Conservation (phyloP, 768 basidiomycete species). For the Pholiota conissans region DNA sequence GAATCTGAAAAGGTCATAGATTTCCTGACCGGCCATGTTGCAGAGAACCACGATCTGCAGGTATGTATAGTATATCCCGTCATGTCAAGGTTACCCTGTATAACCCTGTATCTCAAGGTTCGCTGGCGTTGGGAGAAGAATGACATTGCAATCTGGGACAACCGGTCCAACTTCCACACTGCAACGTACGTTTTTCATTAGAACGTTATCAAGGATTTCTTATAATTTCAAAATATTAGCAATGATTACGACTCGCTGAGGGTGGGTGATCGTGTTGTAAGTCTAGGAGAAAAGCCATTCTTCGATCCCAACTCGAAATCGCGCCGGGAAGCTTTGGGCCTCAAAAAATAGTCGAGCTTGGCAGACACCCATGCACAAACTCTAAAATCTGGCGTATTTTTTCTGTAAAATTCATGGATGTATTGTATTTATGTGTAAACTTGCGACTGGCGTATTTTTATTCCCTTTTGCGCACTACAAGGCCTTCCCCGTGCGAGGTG, state of each 20-base stretch:
- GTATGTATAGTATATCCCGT: neutral
- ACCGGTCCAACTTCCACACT: slow-evolving; percentile 50
- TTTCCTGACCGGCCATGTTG: slow-evolving; percentile 49
- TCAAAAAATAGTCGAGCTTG: slow-evolving; percentile 7
- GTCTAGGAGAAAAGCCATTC: slow-evolving; percentile 53
- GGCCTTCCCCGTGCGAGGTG: no score
- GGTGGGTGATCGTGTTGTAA: slow-evolving; percentile 52
- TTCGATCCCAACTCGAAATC: slow-evolving; percentile 41
- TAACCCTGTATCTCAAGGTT: slow-evolving; percentile 20
- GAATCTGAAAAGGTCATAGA: slow-evolving; percentile 52
- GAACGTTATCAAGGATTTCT: no score
- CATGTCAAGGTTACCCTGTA: no score
- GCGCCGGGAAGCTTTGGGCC: slow-evolving; percentile 27
- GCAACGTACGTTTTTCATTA: slow-evolving; percentile 40
- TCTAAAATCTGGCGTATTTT: no score
- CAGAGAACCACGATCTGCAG: slow-evolving; percentile 62
- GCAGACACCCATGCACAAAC: no score
- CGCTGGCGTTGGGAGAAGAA: slow-evolving; percentile 52
- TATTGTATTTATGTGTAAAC: no score
- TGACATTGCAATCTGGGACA: slow-evolving; percentile 65
- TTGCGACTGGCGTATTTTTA: no score
- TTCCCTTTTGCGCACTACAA: no score
- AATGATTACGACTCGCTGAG: slow-evolving; percentile 35
- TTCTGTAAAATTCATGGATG: no score
- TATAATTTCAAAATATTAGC: no score